phyloP scores from a whole-genome alignment of 2,329 filamentous ascomycete species.

The Cylindrodendrum hubeiense region DNA sequence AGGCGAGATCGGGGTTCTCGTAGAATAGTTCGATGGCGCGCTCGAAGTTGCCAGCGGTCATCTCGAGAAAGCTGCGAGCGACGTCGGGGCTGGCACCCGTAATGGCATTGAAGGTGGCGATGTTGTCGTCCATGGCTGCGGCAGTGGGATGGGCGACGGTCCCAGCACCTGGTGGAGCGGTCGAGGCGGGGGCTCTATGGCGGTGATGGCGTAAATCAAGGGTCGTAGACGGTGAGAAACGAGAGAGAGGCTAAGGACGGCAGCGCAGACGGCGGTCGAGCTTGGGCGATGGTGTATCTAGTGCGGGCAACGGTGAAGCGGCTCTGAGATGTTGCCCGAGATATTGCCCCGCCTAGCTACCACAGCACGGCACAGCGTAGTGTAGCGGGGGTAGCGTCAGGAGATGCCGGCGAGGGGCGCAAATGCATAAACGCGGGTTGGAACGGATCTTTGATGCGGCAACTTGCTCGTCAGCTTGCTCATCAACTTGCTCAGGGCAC shows the following conservation, averaged over 20 bases:
- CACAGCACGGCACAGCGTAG: not conserved
- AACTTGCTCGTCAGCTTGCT: too few relatives aligned
- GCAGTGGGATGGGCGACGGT: constrained; percentile 26
- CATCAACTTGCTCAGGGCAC: too few relatives aligned
- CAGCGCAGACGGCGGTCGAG: constrained; percentile 14
- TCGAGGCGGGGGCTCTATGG: not conserved
- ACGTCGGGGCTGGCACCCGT: constrained; percentile 81
- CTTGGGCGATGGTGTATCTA: constrained; percentile 14
- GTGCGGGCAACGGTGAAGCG: constrained; percentile 15
- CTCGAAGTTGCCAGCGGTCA: constrained; percentile 86
- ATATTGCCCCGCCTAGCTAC: constrained; percentile 21
- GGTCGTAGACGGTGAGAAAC: not conserved
- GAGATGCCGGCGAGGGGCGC: not conserved
- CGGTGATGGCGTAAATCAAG: not conserved
- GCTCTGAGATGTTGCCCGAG: constrained; percentile 14
- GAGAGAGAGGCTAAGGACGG: not conserved
- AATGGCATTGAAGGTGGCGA: constrained; percentile 84
- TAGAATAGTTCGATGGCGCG: constrained; percentile 92
- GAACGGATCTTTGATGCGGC: too few relatives aligned
- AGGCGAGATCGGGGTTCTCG: constrained; percentile 81
- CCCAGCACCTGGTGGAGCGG: constrained; percentile 14
- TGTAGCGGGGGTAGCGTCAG: not conserved
- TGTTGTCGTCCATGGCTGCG: constrained; percentile 74
- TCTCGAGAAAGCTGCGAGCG: constrained; percentile 84
- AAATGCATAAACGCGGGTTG: too few relatives aligned